Evolutionary conservation across 768 basidiomycete species (phyloP), one percentile per base, ranked within the genome.

Genomic region (Amanita molliuscula): DNA sequence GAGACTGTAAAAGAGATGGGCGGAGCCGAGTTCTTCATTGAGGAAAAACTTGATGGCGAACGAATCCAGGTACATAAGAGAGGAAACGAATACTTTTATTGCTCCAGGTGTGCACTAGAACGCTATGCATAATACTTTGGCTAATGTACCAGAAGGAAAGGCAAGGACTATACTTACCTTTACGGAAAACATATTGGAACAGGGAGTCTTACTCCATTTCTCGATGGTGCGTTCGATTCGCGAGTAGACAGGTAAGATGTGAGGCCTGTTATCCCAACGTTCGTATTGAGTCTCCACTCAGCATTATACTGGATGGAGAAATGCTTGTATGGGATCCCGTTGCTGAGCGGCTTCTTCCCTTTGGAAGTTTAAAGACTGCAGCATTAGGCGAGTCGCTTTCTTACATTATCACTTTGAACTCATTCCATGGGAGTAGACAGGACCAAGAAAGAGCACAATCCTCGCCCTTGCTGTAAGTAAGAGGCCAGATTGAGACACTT

Each of bases 261-360:
- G n/a, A 29, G 37, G 28, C 37, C 16, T 10, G 28, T 29, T 15
- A 16, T 18, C 4, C 23, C 16, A 16, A 13, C 26, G 23, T 47
- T 41, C 25, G 41, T 18, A 46, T 28, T 41, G 21, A 23, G 3
- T 23, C 15, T 35, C 20, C 3, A 29, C 40, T 34, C 10, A 97
- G 95, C 44, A 84, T 95, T 57, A 89, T 98, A 42, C 65, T 99
- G 11, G 96, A 99, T 57, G 96, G 96, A 0, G 96, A 99, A 64
- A 98, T 99, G 95, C 70, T 99, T 28, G 95, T 97, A 2, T 98
- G 88, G 88, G 96, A 98, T 64, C 95, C 95, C 0, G 72, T 86
- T 3, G 82, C 89, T 0, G 84, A 86, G 58, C 80, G 88, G 18
- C 88, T 90, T 59, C 69, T 96, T 16, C 90, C 95, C 0, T 98